phyloP scores from a whole-genome alignment of 208 protist genomes.

The Blechomonas ayalai region DNA sequence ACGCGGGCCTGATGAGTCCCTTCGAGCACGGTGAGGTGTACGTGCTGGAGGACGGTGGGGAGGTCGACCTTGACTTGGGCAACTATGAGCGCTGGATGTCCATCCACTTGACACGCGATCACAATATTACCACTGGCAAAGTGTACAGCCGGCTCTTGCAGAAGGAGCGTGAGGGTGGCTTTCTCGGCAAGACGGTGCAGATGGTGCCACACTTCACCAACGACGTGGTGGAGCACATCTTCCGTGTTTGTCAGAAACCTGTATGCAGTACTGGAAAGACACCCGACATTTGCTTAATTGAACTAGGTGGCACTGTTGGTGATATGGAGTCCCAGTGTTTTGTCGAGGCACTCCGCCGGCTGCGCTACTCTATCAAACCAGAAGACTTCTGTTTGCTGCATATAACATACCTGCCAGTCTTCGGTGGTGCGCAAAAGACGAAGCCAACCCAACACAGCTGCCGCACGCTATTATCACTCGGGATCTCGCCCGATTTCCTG shows the following conservation, averaged over 20 bases:
- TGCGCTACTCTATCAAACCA: constrained; percentile 73
- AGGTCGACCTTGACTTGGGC: constrained; percentile 97
- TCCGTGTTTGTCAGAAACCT: constrained; percentile 81
- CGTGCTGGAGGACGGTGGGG: constrained; percentile 98
- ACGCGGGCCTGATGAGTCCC: constrained; percentile 90
- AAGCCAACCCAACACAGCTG: constrained; percentile 99
- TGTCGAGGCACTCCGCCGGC: constrained; percentile 95
- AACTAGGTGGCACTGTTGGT: constrained; percentile 97
- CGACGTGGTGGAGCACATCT: constrained; percentile 87
- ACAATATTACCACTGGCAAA: constrained; percentile 99
- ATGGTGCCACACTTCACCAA: constrained; percentile 94
- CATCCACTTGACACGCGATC: constrained; percentile 89
- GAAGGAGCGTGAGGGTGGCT: constrained; percentile 96
- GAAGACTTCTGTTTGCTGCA: constrained; percentile 86
- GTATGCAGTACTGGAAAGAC: constrained; percentile 62
- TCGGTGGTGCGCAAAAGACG: constrained; percentile 98
- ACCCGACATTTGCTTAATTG: constrained; percentile 97
- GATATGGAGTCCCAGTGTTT: constrained; percentile 99
- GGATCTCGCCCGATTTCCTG: constrained; percentile 97
- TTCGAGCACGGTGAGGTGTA: constrained; percentile 99
- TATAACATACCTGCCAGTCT: constrained; percentile 86
- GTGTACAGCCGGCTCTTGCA: constrained; percentile 95
- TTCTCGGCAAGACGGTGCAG: constrained; percentile 99
- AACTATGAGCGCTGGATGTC: constrained; percentile 99
- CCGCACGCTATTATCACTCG: constrained; percentile 92